Percentiles rank a stretch among this genome's conserved stretches.
phyloP scores from a whole-genome alignment of 2,329 filamentous ascomycete genomes.

The Xylariaceae sp. region DNA sequence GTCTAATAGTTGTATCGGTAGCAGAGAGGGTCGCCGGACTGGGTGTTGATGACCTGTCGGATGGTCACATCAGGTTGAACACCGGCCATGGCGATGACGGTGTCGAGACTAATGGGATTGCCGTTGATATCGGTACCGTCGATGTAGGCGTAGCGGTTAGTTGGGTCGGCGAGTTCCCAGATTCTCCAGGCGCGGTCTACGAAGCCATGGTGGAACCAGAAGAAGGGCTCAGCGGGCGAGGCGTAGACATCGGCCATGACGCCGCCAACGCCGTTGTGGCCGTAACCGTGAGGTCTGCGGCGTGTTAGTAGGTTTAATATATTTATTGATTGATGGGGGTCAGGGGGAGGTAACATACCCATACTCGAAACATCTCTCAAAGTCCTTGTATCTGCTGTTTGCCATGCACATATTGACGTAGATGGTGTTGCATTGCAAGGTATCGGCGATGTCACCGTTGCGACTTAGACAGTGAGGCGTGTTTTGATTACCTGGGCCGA shows the following conservation, averaged over 20 bases:
- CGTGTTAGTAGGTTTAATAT: neutral
- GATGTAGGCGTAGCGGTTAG: conserved; percentile 13
- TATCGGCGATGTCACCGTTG: conserved; percentile 6
- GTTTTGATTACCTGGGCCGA: conserved; percentile 14
- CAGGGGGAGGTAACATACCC: conserved; percentile 11
- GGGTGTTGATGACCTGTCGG: conserved; percentile 15
- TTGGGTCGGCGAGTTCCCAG: conserved; percentile 16
- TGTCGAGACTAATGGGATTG: conserved; percentile 13
- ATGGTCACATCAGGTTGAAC: conserved; percentile 15
- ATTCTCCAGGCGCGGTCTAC: conserved; percentile 17
- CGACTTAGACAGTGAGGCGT: conserved; percentile 13
- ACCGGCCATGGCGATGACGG: conserved; percentile 13
- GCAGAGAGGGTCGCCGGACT: conserved; percentile 12
- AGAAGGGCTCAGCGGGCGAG: conserved; percentile 18
- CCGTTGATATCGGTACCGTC: conserved; percentile 16
- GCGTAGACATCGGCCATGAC: conserved; percentile 18
- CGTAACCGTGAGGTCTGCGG: conserved; percentile 17
- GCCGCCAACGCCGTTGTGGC: conserved; percentile 16
- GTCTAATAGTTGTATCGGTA: conserved; percentile 19
- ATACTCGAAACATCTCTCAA: conserved; percentile 17
- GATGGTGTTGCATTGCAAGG: conserved; percentile 11
- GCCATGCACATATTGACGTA: conserved; percentile 16
- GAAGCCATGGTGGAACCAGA: conserved; percentile 20
- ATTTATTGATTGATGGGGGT: neutral
- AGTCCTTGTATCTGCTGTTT: conserved; percentile 14